Evolutionary conservation across 108 stramenopile species (phyloP).

Genomic region (Pseudonitzschia pungens): DNA sequence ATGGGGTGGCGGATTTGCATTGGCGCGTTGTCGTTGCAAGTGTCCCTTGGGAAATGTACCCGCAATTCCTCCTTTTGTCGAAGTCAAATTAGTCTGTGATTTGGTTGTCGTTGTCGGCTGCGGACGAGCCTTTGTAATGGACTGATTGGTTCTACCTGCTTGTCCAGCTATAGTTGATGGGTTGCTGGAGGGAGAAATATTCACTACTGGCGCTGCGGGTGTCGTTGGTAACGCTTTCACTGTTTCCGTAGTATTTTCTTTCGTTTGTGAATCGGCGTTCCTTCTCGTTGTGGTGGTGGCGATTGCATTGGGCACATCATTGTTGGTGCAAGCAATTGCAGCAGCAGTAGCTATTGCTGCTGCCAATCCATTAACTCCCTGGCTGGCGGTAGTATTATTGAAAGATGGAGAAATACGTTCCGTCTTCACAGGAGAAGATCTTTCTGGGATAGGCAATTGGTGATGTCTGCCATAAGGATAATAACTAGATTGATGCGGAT

Average conservation of each 20-base stretch:
- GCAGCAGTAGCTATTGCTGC: constrained; percentile 43
- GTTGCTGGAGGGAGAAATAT: not conserved
- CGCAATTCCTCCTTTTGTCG: not conserved
- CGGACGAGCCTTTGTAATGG: not conserved
- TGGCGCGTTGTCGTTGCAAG: constrained; percentile 22
- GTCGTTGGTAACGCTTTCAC: not conserved
- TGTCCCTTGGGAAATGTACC: not conserved
- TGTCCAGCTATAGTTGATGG: not conserved
- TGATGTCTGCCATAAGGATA: constrained; percentile 40
- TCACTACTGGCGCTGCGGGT: constrained; percentile 4
- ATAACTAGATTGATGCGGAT: constrained; percentile 33
- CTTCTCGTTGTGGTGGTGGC: too few species aligned
- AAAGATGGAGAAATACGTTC: not conserved
- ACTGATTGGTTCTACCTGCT: not conserved
- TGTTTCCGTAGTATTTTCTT: not conserved
- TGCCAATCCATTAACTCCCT: constrained; percentile 13
- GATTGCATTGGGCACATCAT: not conserved
- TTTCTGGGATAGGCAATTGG: constrained; percentile 34
- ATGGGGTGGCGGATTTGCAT: constrained; percentile 32
- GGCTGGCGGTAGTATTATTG: not conserved
- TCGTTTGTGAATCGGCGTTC: not conserved
- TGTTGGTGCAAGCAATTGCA: constrained; percentile 26
- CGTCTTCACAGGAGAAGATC: constrained; percentile 4
- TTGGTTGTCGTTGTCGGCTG: not conserved
- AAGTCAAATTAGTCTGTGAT: not conserved